Base-by-base conservation (phyloP, 108 stramenopile genomes). In the Fragilaria crotonensis region DNA sequence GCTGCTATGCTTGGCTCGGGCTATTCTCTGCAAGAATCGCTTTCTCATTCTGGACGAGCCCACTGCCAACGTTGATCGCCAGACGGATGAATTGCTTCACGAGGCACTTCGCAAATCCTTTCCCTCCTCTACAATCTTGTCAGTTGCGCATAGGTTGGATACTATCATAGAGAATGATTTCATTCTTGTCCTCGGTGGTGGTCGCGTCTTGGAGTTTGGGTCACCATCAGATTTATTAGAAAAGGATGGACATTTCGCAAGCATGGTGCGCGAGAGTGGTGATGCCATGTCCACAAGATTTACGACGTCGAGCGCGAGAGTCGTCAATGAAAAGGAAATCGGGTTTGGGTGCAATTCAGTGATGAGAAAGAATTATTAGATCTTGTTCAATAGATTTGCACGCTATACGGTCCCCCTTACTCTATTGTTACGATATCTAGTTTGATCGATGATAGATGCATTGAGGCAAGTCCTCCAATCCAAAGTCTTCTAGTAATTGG, bases 141-240 rank as follows among this genome's bases (percentile, higher is more conserved):
- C 94, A 18, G 90, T 99, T 22, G 98, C 98, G 5, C 98, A 99
- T 74, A 78, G 96, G 3, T 62, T 99, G 48, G 81, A 97, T 56
- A 96, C 95, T 19, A 74, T 99, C 29, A 85, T 94, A 49, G 84
- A 94, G 28, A 77, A 84, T 68, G 94, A 99, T 75, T 66, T 67
- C 26, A 85, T 99, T 30, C 52, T 95, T 11, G 98, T 97, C 11
- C 63, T 99, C 53, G 89, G 92, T 23, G 57, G 75, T n/a, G 98
- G 97, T 2, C 19, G 71, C 29, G 76, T 97, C 17, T 61, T 93
- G 1, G 98, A 99, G 63, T 89, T 73, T 48, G 98, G 85, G 32
- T 54, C 71, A 14, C 98, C 98, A 4, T 67, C 70, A 18, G 77
- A 79, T 44, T 83, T 99, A 33, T 22, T 57, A 36, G 2, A 48